Conservation (phyloP, 441 rosid genomes). For the Brassica hybrid region DNA sequence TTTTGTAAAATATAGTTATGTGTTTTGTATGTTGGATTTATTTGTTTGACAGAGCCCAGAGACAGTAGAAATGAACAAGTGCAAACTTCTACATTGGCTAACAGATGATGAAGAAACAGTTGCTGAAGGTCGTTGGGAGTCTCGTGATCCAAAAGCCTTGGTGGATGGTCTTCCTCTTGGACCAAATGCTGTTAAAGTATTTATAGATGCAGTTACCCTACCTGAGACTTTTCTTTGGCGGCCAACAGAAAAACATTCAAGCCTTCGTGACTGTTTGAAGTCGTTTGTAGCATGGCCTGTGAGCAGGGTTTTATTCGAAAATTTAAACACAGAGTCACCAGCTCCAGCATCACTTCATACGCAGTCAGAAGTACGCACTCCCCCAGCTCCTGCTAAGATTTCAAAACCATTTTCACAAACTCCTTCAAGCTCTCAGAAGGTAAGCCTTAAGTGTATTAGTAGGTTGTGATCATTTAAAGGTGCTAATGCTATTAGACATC, state of each 20-base stretch:
- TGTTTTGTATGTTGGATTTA: background rate
- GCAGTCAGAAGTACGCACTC: background rate
- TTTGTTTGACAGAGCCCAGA: background rate
- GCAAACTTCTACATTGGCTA: constrained; percentile 6
- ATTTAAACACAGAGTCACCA: constrained; percentile 3
- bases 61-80: background rate
- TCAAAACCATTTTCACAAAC: background rate
- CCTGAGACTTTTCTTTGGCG: constrained; percentile 17
- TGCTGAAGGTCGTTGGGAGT: constrained; percentile 15
- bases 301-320: background rate
- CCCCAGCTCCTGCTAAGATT: background rate
- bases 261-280: background rate
- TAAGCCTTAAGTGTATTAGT: too few species aligned
- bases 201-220: background rate
- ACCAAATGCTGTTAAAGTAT: constrained; percentile 18
- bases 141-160: constrained; percentile 22
- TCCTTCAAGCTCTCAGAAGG: background rate
- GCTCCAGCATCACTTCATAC: background rate
- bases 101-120: background rate
- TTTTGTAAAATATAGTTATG: background rate
- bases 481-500: background rate
- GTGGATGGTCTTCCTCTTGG: constrained; percentile 20
- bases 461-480: background rate
- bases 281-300: background rate
- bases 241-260: constrained; percentile 11